Conservation (phyloP, 2,329 filamentous ascomycete genomes). For the Epichloe sp. region DNA sequence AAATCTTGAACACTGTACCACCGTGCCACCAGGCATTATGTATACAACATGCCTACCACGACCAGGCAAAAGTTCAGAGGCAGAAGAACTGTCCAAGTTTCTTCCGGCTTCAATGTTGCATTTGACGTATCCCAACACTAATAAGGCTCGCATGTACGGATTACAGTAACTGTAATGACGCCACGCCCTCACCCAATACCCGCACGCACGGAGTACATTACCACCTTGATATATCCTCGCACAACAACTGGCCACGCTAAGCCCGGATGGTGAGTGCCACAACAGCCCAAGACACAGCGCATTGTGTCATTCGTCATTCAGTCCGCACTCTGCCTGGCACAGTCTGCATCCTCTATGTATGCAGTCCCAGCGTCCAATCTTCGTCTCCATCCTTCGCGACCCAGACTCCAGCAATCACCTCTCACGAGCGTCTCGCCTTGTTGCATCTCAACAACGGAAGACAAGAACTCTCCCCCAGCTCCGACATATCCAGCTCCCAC, state of each 20-base stretch:
- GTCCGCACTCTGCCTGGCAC: slow-evolving; percentile 4
- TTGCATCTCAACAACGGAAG: not conserved
- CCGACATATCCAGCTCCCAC: not conserved
- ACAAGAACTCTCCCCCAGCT: not conserved
- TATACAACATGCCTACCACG: too few species aligned
- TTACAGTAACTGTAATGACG: too few species aligned
- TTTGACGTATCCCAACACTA: too few species aligned
- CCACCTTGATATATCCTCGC: not conserved
- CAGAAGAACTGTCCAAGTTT: too few species aligned
- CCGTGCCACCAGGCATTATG: too few species aligned
- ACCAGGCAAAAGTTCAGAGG: too few species aligned
- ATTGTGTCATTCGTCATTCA: slow-evolving; percentile 8
- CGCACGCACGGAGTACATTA: not conserved
- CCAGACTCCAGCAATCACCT: not conserved
- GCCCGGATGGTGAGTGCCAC: slow-evolving; percentile 6
- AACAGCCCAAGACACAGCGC: slow-evolving; percentile 5
- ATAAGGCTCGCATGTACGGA: too few species aligned
- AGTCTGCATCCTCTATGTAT: not conserved
- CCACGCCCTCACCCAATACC: not conserved
- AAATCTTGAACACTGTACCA: too few species aligned
- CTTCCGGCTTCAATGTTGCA: too few species aligned
- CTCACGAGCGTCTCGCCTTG: not conserved
- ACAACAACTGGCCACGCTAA: not conserved
- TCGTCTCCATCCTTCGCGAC: slow-evolving; percentile 1
- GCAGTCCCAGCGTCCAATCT: slow-evolving; percentile 2